phyloP scores from a whole-genome alignment of 2,329 filamentous ascomycete genomes.

The Basipetospora chlamydospora region DNA sequence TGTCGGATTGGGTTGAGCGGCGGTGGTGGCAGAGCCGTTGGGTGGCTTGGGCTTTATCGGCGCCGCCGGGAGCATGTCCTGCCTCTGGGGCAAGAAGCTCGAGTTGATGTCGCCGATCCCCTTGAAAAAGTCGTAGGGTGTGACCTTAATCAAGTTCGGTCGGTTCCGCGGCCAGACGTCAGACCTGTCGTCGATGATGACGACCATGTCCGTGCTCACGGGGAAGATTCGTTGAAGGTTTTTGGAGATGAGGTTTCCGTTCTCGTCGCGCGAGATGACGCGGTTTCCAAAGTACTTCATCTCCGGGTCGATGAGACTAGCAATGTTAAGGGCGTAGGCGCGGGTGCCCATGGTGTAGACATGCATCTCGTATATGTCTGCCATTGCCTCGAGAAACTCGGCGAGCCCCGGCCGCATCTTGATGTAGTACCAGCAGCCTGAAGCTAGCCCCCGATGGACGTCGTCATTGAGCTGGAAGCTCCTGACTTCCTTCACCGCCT shows the following conservation, averaged over 20 bases:
- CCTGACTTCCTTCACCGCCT: conserved; percentile 75
- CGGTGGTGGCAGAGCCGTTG: neutral
- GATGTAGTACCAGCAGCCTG: conserved; percentile 92
- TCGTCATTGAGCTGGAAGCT: conserved; percentile 85
- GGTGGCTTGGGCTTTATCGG: neutral
- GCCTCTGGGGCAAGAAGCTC: conserved; percentile 76
- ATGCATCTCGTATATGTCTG: conserved; percentile 80
- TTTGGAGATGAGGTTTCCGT: conserved; percentile 83
- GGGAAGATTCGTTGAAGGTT: conserved; percentile 84
- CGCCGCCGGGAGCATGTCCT: conserved; percentile 30
- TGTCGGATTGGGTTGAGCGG: too few species aligned
- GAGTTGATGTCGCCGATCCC: conserved; percentile 98
- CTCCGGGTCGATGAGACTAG: conserved; percentile 82
- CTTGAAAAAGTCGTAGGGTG: conserved; percentile 93
- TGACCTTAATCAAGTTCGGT: conserved; percentile 85
- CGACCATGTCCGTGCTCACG: conserved; percentile 96
- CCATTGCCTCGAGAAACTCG: conserved; percentile 64
- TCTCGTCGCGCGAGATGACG: conserved; percentile 93
- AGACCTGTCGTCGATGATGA: conserved; percentile 93
- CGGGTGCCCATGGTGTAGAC: conserved; percentile 99
- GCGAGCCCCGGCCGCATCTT: conserved; percentile 82
- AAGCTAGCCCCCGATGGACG: conserved; percentile 50
- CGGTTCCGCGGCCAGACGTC: conserved; percentile 91
- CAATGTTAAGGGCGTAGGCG: conserved; percentile 87
- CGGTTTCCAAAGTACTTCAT: conserved; percentile 83